A percentile compares a stretch with the other conserved stretches of the same genome.
Conservation (phyloP, 108 stramenopile genomes). For the Cyclotella cryptica region DNA sequence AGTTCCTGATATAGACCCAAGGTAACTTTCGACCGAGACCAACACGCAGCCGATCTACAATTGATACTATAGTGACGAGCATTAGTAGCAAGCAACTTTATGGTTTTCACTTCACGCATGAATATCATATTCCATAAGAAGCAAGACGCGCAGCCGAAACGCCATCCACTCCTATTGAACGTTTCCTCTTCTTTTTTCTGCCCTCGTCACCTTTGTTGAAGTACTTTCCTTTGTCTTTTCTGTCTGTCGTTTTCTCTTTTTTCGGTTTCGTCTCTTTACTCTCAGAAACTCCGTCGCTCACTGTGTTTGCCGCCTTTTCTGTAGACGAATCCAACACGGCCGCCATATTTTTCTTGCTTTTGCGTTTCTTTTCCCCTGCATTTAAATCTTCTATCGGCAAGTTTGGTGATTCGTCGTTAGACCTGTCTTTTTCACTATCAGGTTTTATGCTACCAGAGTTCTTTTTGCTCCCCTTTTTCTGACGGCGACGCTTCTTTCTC, state of each 20-base stretch:
- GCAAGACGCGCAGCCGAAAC: slow-evolving; percentile 75
- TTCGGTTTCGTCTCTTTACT: not conserved
- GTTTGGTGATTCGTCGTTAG: not conserved
- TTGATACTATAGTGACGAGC: too few species aligned
- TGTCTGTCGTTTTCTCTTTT: slow-evolving; percentile 20
- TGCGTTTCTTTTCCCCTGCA: slow-evolving; percentile 26
- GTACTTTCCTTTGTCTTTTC: slow-evolving; percentile 35
- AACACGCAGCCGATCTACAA: too few species aligned
- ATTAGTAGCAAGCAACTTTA: too few species aligned
- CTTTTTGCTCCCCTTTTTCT: slow-evolving; percentile 54
- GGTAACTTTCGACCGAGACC: too few species aligned
- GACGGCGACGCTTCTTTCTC: slow-evolving; percentile 67
- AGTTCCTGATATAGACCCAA: too few species aligned
- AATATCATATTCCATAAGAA: slow-evolving; percentile 79
- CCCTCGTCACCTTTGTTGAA: slow-evolving; percentile 27
- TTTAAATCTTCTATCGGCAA: slow-evolving; percentile 1
- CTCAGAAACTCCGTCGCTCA: not conserved
- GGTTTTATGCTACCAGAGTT: not conserved
- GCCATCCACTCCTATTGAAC: slow-evolving; percentile 59
- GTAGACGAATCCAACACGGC: not conserved
- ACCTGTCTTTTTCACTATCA: not conserved
- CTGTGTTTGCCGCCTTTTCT: too few species aligned
- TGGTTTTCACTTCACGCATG: not conserved
- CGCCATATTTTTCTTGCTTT: not conserved
- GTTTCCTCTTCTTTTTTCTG: slow-evolving; percentile 56